Evolutionary conservation across 371 early-diverging fungal genomes (phyloP).

Genomic region (Mortierella sp.): DNA sequence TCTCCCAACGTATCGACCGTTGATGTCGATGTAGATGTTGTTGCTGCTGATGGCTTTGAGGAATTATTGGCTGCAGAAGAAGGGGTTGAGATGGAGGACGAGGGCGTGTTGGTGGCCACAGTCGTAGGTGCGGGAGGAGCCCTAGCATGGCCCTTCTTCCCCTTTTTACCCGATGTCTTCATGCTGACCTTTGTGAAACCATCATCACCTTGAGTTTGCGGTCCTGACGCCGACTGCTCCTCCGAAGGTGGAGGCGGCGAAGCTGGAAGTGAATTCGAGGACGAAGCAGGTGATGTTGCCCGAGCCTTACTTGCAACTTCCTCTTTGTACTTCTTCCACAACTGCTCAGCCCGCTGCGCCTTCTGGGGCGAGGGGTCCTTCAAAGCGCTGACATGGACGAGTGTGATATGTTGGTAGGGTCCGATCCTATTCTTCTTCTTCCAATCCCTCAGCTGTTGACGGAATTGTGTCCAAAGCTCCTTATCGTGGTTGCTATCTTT

Average conservation of each 20-base stretch:
- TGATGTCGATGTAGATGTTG: background rate
- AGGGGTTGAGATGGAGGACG: too few species aligned
- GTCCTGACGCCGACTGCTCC: too few species aligned
- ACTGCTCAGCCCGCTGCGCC: constrained; percentile 20
- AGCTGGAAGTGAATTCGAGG: background rate
- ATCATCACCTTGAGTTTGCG: too few species aligned
- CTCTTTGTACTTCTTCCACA: constrained; percentile 36
- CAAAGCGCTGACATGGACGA: constrained; percentile 48
- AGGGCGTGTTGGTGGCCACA: too few species aligned
- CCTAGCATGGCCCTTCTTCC: too few species aligned
- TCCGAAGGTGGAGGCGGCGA: background rate
- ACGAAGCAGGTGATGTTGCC: background rate
- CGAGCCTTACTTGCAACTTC: constrained; percentile 8
- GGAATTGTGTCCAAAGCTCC: constrained; percentile 6
- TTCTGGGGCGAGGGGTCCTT: constrained; percentile 7
- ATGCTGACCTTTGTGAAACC: constrained; percentile 6
- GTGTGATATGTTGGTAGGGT: constrained; percentile 58
- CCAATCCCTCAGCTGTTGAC: constrained; percentile 20
- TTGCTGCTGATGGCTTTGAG: too few species aligned
- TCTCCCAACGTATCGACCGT: background rate
- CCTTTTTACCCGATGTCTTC: constrained; percentile 2
- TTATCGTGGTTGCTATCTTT: background rate
- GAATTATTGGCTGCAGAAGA: too few species aligned
- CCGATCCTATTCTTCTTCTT: constrained; percentile 32
- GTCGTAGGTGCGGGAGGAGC: too few species aligned